Evolutionary conservation across 352 stramenopile genomes (phyloP), one percentile per base, ranked within the genome.

Genomic region (Pythium phragmiticola): DNA sequence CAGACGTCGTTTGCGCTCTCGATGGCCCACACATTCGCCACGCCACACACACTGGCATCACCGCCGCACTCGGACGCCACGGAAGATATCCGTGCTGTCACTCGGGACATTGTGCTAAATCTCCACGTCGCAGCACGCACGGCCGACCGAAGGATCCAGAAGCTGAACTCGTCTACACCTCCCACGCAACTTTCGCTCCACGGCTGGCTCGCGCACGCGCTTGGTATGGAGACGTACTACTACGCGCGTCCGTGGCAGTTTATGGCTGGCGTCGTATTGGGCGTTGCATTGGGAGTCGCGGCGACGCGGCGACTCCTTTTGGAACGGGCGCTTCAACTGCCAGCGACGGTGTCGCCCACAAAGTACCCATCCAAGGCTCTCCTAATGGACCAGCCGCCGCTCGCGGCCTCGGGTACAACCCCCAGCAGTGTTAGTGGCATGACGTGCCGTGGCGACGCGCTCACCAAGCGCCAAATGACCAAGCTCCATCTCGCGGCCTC

Each of bases 161-260:
- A 63, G 39, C 36, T 64, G 55, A 16, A 33, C 7, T 19, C 23
- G 23, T 13, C 45, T 17, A 2, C 45, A 13, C 17, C 21, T 6
- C 7, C 57, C 0, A 14, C 36, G 7, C 57, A 47, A 21, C n/a
- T 63, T 16, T 23, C 48, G 17, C 28, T 55, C 21, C 50, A 68
- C 19, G 61, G 52, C 30, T 68, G 61, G 61, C 43, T 68, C 46
- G 21, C 28, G 23, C 42, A 47, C 12, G 16, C 57, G 46, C 50
- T 66, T 5, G 33, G 36, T 19, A 1, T 66, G 4, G 60, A 66
- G 51, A 52, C 12, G 23, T 53, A 56, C 33, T 60, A 63, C 39
- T 63, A 58, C 30, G 39, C 61, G 8, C 63, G 56, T 4, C 56
- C 63, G 37, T 70, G 63, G 63, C 63, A 70, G 17, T 64, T 65